A percentile compares a stretch with the other conserved stretches of the same genome.
Evolutionary conservation across 345 rosid species (phyloP).

Genomic region (Boechera stricta): DNA sequence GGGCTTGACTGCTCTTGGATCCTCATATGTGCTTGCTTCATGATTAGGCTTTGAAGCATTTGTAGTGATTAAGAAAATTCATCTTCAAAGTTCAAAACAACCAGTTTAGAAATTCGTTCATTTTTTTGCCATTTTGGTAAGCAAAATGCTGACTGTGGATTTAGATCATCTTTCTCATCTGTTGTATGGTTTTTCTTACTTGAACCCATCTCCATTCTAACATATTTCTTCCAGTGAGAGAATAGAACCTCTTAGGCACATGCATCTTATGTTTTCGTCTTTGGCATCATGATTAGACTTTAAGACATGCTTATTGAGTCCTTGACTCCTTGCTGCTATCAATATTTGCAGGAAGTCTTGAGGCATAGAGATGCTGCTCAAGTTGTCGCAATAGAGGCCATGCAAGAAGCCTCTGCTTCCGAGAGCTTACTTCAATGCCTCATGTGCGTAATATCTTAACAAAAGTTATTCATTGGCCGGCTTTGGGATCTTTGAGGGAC

Average conservation of each 20-base stretch:
- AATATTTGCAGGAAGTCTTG: conserved; percentile 67
- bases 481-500: conserved; percentile 1
- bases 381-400: conserved; percentile 81
- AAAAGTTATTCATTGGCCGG: neutral
- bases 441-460: conserved; percentile 56
- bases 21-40: conserved; percentile 23
- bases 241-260: neutral
- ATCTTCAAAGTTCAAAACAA: neutral
- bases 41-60: conserved; percentile 1
- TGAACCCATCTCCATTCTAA: neutral
- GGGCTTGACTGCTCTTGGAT: conserved; percentile 29
- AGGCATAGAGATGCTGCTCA: conserved; percentile 92
- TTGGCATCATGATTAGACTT: neutral
- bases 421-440: conserved; percentile 91
- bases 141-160: neutral
- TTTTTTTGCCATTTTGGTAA: conserved; percentile 2
- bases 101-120: neutral
- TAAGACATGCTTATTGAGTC: neutral
- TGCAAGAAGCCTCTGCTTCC: conserved; percentile 95
- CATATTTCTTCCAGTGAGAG: neutral
- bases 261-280: conserved; percentile 16
- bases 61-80: conserved; percentile 4
- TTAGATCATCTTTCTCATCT: neutral
- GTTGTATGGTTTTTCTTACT: neutral
- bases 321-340: conserved; percentile 7